A percentile compares a stretch with the other conserved stretches of the same genome.
Evolutionary conservation across 192 early-diverging fungal species (phyloP).

Genomic region (Linnemannia zychae): DNA sequence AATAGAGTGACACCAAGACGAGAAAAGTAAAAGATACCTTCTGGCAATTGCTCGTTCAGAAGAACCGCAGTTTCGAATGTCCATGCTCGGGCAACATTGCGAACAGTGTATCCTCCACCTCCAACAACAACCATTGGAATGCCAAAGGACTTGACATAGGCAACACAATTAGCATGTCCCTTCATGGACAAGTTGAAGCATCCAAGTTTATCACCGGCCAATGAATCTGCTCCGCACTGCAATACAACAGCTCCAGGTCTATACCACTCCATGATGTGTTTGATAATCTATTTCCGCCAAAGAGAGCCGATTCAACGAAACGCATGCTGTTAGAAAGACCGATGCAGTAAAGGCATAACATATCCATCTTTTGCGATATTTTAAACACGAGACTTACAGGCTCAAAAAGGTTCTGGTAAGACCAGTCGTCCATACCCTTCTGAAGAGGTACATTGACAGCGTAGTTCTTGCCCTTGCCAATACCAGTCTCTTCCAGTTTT

Average conservation of each 20-base stretch:
- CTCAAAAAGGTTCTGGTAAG: constrained; percentile 78
- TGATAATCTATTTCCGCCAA: constrained; percentile 76
- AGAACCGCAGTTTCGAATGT: constrained; percentile 93
- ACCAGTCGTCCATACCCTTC: constrained; percentile 95
- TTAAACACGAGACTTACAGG: constrained; percentile 58
- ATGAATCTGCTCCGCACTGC: constrained; percentile 97
- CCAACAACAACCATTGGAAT: constrained; percentile 94
- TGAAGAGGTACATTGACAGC: constrained; percentile 95
- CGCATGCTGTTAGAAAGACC: background rate
- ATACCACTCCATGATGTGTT: constrained; percentile 95
- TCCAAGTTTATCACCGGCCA: constrained; percentile 94
- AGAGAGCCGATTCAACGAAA: background rate
- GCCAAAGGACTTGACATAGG: constrained; percentile 93
- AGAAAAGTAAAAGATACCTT: constrained; percentile 53
- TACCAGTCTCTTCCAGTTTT: constrained; percentile 89
- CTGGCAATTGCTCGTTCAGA: constrained; percentile 77
- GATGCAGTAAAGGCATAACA: background rate
- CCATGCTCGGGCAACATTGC: constrained; percentile 98
- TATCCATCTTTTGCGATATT: background rate
- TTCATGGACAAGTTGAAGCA: constrained; percentile 96
- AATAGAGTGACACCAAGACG: background rate
- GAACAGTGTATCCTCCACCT: constrained; percentile 97
- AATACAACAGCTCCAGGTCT: constrained; percentile 91
- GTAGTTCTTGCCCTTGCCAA: constrained; percentile 90
- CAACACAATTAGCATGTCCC: constrained; percentile 92